Base-by-base conservation (phyloP, 371 early-diverging fungal species). In the Cokeromyces recurvatus region DNA sequence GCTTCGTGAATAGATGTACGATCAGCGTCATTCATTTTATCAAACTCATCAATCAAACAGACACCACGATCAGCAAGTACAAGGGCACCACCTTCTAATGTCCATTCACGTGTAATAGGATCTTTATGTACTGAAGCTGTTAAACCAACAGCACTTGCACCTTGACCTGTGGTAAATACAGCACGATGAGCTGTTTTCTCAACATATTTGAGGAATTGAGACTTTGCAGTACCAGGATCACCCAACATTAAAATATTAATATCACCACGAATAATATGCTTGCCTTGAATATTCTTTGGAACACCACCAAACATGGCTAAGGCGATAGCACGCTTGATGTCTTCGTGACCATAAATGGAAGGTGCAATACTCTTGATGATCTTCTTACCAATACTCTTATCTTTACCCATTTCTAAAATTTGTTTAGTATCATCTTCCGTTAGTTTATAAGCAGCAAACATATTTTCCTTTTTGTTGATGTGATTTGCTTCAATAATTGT, bases 221-320 rank as follows among this genome's bases (percentile, higher is more conserved):
- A 94, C 63, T 99, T 99, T 32, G 99, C 99, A 10, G 96, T 97
- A 58, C 99, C 99, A 7, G 99, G 99, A 70, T 99, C 99, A 57
- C 99, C 99, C 49, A 99, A 71, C 62, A 99, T 79, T 27, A 99
- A 78, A 29, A 99, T 91, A 65, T 99, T 99, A 60, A 99, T 98
- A 67, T 99, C 99, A 36, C 99, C 99, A 71, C 99, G 86, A 23
- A 98, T 85, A 19, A 87, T 76, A 63, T 95, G 95, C 68, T 96
- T 95, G 32, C 87, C 90, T 48, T 90, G 82, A 20, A 91, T 85
- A 55, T 94, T 86, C 71, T 99, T 99, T 43, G 91, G 78, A 2
- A 92, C 92, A 48, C 99, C 99, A 48, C 99, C 95, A 80, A 99
- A 97, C 71, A 99, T 74, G 11, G 94, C 79, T n/a, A 98, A 73